These are phyloP conservation scores for Microsporum ferrugineum DNA, from an alignment of 2,329 filamentous ascomycete genomes.

Conservation along the genomic window DNA sequence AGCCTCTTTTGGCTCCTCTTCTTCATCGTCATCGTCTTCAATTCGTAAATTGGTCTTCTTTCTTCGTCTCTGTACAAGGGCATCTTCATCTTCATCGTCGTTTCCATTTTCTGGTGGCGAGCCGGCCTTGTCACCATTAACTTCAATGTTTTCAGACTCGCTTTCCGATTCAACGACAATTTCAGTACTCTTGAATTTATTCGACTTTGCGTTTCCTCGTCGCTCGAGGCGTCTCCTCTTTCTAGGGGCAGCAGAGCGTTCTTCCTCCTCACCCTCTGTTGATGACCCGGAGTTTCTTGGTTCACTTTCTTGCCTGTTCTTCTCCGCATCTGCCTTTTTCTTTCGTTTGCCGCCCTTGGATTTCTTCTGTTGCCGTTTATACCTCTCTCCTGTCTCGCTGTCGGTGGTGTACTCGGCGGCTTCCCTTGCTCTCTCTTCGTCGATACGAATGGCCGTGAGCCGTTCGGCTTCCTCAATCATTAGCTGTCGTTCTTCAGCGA, in stretches of 20 bases:
- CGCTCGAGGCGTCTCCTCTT: constrained; percentile 52
- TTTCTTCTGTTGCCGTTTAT: constrained; percentile 60
- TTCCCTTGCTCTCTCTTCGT: constrained; percentile 56
- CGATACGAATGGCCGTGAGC: constrained; percentile 57
- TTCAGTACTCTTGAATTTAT: constrained; percentile 78
- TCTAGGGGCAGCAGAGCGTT: constrained; percentile 33
- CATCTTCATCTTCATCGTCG: constrained; percentile 38
- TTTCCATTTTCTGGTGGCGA: constrained; percentile 19
- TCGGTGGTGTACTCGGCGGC: constrained; percentile 75
- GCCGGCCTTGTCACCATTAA: not conserved
- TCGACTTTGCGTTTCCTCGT: constrained; percentile 33
- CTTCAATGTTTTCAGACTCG: constrained; percentile 33
- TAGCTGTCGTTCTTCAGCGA: constrained; percentile 72
- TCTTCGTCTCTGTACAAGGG: constrained; percentile 26
- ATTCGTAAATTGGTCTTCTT: constrained; percentile 25
- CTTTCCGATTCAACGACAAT: constrained; percentile 68
- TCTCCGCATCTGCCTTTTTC: constrained; percentile 45
- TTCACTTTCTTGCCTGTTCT: constrained; percentile 16
- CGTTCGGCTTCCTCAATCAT: constrained; percentile 66
- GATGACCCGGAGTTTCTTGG: constrained; percentile 21
- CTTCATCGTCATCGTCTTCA: constrained; percentile 32
- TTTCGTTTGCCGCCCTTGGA: constrained; percentile 48
- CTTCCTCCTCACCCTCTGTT: constrained; percentile 13
- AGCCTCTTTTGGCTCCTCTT: constrained; percentile 33
- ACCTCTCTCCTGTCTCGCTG: constrained; percentile 66